Conservation (phyloP, 116 monocot genomes). For the Papilionanthe hybrid region DNA sequence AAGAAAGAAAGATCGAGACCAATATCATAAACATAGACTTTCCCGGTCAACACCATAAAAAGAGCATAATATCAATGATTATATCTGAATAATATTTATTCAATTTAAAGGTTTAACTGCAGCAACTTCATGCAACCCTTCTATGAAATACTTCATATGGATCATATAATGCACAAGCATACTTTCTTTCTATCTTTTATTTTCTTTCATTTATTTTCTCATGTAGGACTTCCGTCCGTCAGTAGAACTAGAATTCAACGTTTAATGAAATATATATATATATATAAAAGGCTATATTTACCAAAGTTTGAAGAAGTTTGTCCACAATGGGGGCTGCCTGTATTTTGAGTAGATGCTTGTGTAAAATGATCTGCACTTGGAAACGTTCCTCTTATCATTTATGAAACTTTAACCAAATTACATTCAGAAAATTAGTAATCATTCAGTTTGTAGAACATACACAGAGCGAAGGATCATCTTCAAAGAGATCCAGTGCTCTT, state of each 20-base stretch:
- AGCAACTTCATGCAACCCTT: not conserved
- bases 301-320: conserved; percentile 64
- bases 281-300: conserved; percentile 12
- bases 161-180: not conserved
- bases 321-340: conserved; percentile 63
- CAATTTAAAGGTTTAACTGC: not conserved
- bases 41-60: not conserved
- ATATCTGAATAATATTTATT: not conserved
- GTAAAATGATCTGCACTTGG: conserved; percentile 52
- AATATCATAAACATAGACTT: not conserved
- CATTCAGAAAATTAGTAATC: not conserved
- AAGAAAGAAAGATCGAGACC: not conserved
- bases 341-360: conserved; percentile 90
- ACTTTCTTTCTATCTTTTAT: not conserved
- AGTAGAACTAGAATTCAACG: not conserved
- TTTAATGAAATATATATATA: not conserved
- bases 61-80: not conserved
- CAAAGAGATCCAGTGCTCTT: conserved; percentile 77
- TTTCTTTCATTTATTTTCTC: not conserved
- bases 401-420: not conserved
- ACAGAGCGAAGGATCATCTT: conserved; percentile 75
- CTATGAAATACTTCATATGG: not conserved
- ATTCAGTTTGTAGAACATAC: conserved; percentile 33
- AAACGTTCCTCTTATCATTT: conserved; percentile 1
- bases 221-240: not conserved